Conservation (phyloP, 306 rosid genomes). For the Glycyrrhiza uralensis region DNA sequence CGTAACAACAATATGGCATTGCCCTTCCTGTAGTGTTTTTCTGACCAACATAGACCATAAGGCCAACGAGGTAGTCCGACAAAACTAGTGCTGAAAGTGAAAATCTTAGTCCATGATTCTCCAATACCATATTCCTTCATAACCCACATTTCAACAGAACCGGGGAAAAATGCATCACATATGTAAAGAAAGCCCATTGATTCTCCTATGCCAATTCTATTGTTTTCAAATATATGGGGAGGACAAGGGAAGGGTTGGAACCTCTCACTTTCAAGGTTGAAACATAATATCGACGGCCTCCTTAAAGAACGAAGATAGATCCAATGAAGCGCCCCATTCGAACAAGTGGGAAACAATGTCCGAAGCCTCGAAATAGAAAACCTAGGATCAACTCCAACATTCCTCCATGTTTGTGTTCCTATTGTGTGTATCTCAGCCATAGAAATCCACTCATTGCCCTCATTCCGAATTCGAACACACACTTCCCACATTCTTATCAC, state of each 20-base stretch:
- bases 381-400: not conserved
- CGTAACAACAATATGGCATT: not conserved
- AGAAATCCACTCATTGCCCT: too few species aligned
- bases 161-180: too few species aligned
- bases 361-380: not conserved
- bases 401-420: not conserved
- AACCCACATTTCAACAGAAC: not conserved
- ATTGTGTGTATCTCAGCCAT: not conserved
- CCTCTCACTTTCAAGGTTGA: not conserved
- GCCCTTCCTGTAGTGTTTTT: not conserved
- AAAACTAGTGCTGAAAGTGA: too few species aligned
- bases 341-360: not conserved
- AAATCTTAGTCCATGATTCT: not conserved
- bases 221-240: not conserved
- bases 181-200: not conserved
- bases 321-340: not conserved
- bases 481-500: not conserved
- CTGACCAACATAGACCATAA: not conserved
- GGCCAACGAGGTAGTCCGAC: too few species aligned
- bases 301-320: too few species aligned
- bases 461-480: too few species aligned
- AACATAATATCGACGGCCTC: not conserved
- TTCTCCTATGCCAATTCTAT: not conserved
- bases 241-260: slow-evolving; percentile 14
- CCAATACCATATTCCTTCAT: not conserved